phyloP scores from a whole-genome alignment of 495 filamentous ascomycete species.

The Neurospora pannonica region DNA sequence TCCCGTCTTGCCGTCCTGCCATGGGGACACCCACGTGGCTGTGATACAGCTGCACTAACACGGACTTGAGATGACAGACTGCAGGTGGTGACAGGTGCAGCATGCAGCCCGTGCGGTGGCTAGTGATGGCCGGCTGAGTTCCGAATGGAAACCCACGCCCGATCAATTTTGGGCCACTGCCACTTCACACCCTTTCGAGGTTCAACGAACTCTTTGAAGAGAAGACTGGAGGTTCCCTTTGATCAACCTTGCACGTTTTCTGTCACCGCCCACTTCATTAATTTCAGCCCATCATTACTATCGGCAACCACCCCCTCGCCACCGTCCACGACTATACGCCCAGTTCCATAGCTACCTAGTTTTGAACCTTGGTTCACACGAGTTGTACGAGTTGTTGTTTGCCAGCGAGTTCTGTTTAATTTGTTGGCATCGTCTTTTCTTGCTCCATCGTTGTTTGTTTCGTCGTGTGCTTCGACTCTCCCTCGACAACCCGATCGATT shows the following conservation, averaged over 20 bases:
- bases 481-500: neutral
- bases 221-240: neutral
- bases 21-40: neutral
- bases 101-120: neutral
- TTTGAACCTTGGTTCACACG: neutral
- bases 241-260: neutral
- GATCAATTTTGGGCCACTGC: neutral
- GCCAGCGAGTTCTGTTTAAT: neutral
- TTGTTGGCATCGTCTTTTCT: neutral
- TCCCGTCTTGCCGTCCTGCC: neutral
- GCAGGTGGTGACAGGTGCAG: neutral
- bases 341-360: neutral
- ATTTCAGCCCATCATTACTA: neutral
- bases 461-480: neutral
- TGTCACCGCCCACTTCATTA: neutral
- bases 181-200: neutral
- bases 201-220: neutral
- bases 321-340: neutral
- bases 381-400: neutral
- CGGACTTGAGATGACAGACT: neutral
- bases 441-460: neutral
- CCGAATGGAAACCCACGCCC: neutral
- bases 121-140: neutral
- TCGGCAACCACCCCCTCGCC: neutral
- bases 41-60: neutral